Evolutionary conservation across 768 basidiomycete genomes (phyloP).

Genomic region (Auricularia sp.): DNA sequence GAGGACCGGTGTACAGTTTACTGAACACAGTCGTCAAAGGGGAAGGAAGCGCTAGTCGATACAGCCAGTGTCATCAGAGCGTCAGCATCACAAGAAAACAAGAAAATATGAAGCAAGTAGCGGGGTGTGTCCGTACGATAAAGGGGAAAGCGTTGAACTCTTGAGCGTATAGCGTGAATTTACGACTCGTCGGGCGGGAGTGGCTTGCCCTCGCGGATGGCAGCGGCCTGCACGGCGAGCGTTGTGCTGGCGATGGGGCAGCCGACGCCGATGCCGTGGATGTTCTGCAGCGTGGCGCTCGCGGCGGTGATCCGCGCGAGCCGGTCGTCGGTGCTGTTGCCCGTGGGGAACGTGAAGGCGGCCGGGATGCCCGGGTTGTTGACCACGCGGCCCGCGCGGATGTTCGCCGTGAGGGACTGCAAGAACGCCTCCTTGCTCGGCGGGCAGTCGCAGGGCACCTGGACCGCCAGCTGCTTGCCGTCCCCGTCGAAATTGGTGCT

Average conservation of each 20-base stretch:
- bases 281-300: constrained; percentile 20
- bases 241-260: constrained; percentile 18
- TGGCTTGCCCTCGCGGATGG: too few relatives aligned
- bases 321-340: constrained; percentile 11
- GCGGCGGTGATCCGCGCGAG: constrained; percentile 16
- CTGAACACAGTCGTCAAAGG: too few relatives aligned
- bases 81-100: too few relatives aligned
- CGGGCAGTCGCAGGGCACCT: constrained; percentile 58
- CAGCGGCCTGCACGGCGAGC: constrained; percentile 8
- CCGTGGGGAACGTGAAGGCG: constrained; percentile 15
- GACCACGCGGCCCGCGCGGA: constrained; percentile 18
- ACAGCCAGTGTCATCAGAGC: too few relatives aligned
- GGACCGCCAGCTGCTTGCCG: constrained; percentile 43
- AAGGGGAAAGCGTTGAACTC: too few relatives aligned
- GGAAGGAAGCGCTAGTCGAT: too few relatives aligned
- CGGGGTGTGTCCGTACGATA: too few relatives aligned
- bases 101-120: too few relatives aligned
- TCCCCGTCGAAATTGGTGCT: constrained; percentile 23
- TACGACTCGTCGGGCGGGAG: too few relatives aligned
- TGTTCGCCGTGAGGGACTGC: constrained; percentile 12
- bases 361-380: constrained; percentile 18
- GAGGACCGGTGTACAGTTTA: too few relatives aligned
- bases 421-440: constrained; percentile 42
- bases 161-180: too few relatives aligned
- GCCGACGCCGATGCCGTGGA: constrained; percentile 18